Evolutionary conservation across 306 rosid species (phyloP), one percentile per base, ranked within the genome.

Genomic region (Medicago arabica): DNA sequence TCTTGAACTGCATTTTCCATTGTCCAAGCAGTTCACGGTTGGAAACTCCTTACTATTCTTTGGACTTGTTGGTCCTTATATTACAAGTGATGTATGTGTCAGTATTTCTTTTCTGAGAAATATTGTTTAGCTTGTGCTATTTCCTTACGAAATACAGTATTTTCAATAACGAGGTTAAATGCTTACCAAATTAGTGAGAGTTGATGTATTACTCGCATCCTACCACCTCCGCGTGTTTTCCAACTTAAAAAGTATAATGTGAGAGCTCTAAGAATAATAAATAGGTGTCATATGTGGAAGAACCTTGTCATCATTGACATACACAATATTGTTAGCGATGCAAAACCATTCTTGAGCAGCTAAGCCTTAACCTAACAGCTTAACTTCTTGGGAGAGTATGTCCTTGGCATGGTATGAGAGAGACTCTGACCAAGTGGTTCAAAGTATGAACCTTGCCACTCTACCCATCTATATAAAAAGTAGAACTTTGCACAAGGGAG

Each of bases 381-480:
- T 44, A 58, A 59, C 31, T 46, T 68, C 28, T 9, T 4, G 34
- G 11, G 51, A 5, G 31, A 40, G 31, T 65, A 11, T 41, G 36
- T 41, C 34, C 15, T 66, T 31, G 53, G 11, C 47, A 66, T 1
- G 5, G 5, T 66, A 39, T 39, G 50, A 18, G 71, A 18, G 71
- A 66, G 17, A 14, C 21, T 13, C 13, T 23, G 40, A 21, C 57
- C 57, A 44, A 44, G 39, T 11, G 72, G 39, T 44, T 13, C 50
- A 40, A 43, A 43, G 50, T 61, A 47, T 49, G 28, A 46, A 21
- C 77, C 40, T 41, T 39, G 67, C 25, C 21, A 36, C 18, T 34
- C 25, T 58, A 5, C 58, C 15, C 6, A n/a, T 21, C 43, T 72
- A 21, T 57, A 41, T 71, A 55, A 72, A 72, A 72, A 64, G 25